Percentiles rank a stretch among this genome's conserved stretches.
Evolutionary conservation across 2,329 filamentous ascomycete genomes (phyloP).

Genomic region (Stachybotrys echinatus): DNA sequence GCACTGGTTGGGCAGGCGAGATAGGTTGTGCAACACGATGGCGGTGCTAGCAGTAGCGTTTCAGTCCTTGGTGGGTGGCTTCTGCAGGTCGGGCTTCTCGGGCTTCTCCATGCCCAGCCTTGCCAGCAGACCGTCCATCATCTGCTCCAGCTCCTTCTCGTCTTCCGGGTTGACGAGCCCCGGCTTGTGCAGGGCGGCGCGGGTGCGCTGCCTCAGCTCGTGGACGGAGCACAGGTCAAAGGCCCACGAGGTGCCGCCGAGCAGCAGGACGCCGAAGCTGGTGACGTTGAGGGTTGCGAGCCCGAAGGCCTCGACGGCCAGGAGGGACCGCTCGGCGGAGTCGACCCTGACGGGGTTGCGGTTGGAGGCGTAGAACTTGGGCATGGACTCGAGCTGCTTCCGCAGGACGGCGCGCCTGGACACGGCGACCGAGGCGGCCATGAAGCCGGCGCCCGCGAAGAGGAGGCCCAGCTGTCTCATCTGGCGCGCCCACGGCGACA

Average conservation of each 20-base stretch:
- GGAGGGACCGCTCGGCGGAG: conserved; percentile 35
- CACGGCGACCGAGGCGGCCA: conserved; percentile 65
- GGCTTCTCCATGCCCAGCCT: conserved; percentile 34
- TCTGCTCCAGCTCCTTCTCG: conserved; percentile 57
- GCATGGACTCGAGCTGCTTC: conserved; percentile 55
- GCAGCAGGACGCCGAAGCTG: conserved; percentile 67
- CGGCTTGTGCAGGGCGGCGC: conserved; percentile 31
- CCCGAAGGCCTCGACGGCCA: conserved; percentile 78
- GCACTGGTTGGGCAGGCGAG: too few species aligned
- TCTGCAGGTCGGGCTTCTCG: conserved; percentile 2
- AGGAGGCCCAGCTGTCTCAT: conserved; percentile 64
- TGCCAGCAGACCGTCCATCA: conserved; percentile 55
- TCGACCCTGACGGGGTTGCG: conserved; percentile 23
- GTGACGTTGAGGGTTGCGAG: conserved; percentile 83
- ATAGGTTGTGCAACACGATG: too few species aligned
- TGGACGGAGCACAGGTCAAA: conserved; percentile 69
- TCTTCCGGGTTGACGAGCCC: conserved; percentile 35
- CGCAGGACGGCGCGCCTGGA: conserved; percentile 65
- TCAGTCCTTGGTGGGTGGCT: conserved; percentile 3
- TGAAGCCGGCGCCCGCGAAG: conserved; percentile 69
- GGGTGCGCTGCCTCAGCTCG: conserved; percentile 55
- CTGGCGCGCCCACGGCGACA: conserved; percentile 36
- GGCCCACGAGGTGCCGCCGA: conserved; percentile 69
- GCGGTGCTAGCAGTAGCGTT: neutral
- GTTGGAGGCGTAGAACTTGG: conserved; percentile 67